A percentile compares a stretch with the other conserved stretches of the same genome.
Evolutionary conservation across 805 yeast species (phyloP).

Genomic region (Cyberlindnera nakhonratchasimensis): DNA sequence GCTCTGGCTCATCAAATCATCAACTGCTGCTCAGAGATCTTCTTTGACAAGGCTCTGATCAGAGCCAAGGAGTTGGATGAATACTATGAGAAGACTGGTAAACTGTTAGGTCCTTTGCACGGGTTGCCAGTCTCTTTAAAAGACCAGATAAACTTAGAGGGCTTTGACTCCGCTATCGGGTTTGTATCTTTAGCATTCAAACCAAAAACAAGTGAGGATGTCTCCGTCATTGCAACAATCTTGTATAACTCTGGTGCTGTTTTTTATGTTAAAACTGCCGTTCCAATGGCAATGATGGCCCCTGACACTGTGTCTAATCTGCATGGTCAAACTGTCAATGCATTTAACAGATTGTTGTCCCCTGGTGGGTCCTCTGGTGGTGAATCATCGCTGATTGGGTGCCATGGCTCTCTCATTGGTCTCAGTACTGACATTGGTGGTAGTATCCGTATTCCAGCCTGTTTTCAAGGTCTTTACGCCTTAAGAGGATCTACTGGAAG

Average conservation of each 20-base stretch:
- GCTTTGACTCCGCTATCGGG: conserved; percentile 49
- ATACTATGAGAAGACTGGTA: conserved; percentile 42
- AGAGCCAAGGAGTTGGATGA: conserved; percentile 54
- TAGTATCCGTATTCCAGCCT: conserved; percentile 45
- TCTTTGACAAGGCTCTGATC: conserved; percentile 53
- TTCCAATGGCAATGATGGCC: conserved; percentile 47
- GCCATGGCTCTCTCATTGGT: conserved; percentile 44
- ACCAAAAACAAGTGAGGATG: conserved; percentile 46
- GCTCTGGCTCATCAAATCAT: conserved; percentile 53
- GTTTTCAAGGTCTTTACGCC: conserved; percentile 38
- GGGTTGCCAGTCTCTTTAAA: conserved; percentile 65
- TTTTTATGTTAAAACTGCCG: conserved; percentile 49
- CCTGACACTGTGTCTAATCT: conserved; percentile 43
- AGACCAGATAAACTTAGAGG: conserved; percentile 39
- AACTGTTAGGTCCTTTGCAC: conserved; percentile 59
- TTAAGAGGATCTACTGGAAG: conserved; percentile 43
- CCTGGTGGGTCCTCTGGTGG: conserved; percentile 55
- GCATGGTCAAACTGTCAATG: conserved; percentile 44
- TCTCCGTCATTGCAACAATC: conserved; percentile 36
- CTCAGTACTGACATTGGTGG: conserved; percentile 57
- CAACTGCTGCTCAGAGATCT: conserved; percentile 34
- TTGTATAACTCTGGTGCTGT: conserved; percentile 48
- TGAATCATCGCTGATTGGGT: conserved; percentile 44
- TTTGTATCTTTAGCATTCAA: conserved; percentile 46
- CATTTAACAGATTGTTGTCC: conserved; percentile 38